Conservation (phyloP, 2,329 filamentous ascomycete genomes). For the Talaromyces sp. region DNA sequence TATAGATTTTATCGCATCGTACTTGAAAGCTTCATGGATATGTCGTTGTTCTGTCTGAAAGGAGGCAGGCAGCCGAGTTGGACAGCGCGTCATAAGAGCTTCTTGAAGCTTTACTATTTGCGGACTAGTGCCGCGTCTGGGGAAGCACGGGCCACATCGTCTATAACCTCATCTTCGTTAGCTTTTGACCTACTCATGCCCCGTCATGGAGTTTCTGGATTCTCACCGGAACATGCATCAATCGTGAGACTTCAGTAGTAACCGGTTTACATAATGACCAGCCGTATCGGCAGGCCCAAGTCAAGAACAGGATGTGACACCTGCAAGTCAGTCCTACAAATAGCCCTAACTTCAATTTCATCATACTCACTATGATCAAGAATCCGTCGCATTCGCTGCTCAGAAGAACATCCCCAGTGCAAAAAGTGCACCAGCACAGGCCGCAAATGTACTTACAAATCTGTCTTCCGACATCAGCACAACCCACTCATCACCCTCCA, state of each 20-base stretch:
- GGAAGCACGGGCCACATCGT: background rate
- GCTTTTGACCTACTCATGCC: background rate
- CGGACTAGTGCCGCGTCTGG: background rate
- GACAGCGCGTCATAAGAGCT: constrained; percentile 2
- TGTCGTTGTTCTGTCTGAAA: background rate
- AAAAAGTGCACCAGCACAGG: background rate
- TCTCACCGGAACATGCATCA: background rate
- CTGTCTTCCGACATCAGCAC: background rate
- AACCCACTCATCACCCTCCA: background rate
- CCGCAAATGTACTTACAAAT: background rate
- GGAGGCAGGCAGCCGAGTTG: background rate
- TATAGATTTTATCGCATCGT: background rate
- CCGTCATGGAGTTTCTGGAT: background rate
- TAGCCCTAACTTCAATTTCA: background rate
- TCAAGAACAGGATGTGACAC: constrained; percentile 5
- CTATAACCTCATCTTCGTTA: background rate
- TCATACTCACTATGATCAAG: background rate
- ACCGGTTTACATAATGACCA: background rate
- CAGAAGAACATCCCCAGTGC: background rate
- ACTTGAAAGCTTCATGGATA: background rate
- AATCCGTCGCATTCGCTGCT: background rate
- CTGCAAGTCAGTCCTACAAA: background rate
- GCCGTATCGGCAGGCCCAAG: background rate
- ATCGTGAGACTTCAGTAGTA: background rate
- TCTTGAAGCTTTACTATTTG: background rate